These are phyloP conservation scores for Cyclotella kingstonii DNA, from an alignment of 108 stramenopile species.

Conservation along the genomic window DNA sequence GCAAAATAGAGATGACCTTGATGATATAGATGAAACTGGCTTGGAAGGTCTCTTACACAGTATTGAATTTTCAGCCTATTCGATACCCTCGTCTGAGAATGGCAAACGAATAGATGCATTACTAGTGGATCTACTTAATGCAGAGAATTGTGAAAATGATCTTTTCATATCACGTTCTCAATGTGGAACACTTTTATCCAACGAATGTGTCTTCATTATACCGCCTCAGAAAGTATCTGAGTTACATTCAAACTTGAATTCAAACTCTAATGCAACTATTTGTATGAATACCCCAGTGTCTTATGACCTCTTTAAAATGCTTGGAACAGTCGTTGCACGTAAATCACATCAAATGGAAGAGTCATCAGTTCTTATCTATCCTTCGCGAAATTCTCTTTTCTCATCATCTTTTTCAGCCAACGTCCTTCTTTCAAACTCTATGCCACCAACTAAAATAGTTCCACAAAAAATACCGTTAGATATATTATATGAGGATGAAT, in stretches of 20 bases:
- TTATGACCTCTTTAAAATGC: conserved; percentile 17
- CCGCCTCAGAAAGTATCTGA: conserved; percentile 24
- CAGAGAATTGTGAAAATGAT: conserved; percentile 8
- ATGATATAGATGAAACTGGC: conserved; percentile 7
- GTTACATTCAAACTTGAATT: conserved; percentile 6
- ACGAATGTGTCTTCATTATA: conserved; percentile 31
- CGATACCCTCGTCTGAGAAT: conserved; percentile 12
- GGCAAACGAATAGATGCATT: conserved; percentile 41
- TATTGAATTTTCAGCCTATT: conserved; percentile 17
- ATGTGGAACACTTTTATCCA: conserved; percentile 39
- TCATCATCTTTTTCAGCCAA: conserved; percentile 22
- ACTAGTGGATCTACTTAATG: conserved; percentile 37
- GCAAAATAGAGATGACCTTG: neutral
- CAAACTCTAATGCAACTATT: neutral
- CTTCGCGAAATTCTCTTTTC: conserved; percentile 43
- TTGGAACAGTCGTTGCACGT: conserved; percentile 18
- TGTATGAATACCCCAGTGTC: conserved; percentile 7
- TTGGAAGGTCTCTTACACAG: conserved; percentile 16
- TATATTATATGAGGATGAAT: conserved; percentile 90
- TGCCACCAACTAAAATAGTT: conserved; percentile 61
- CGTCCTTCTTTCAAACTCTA: conserved; percentile 44
- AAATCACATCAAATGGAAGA: conserved; percentile 36
- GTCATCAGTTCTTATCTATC: conserved; percentile 39
- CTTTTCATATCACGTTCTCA: conserved; percentile 40
- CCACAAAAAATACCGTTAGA: conserved; percentile 79